Conservation (phyloP, 176 grass and related monocot genomes). For the Eleusine indica region DNA sequence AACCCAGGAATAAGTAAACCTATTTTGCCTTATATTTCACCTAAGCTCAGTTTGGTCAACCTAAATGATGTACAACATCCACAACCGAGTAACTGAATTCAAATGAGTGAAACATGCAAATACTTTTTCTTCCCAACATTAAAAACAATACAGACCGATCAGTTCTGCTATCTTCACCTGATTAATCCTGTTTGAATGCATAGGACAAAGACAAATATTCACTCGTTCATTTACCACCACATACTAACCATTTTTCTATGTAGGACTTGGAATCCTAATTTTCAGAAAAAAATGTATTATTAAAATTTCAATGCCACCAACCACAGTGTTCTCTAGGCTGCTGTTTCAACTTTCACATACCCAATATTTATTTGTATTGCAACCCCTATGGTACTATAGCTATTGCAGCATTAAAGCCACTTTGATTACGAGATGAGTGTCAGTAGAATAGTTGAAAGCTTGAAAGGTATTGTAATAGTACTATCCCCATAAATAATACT, state of each 20-base stretch:
- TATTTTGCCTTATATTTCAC: not conserved
- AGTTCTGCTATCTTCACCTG: not conserved
- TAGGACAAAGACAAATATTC: not conserved
- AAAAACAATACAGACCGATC: not conserved
- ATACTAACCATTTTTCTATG: not conserved
- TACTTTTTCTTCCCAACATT: not conserved
- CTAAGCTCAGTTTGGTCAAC: not conserved
- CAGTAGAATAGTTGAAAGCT: slow-evolving; percentile 2
- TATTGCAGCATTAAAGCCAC: not conserved
- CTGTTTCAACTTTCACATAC: not conserved
- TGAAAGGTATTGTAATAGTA: not conserved
- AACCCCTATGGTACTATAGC: not conserved
- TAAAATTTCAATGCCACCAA: not conserved
- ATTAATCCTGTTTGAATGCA: not conserved
- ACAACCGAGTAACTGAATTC: not conserved
- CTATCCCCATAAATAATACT: not conserved
- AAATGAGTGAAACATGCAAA: not conserved
- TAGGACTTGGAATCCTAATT: not conserved
- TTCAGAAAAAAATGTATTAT: not conserved
- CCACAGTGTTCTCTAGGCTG: not conserved
- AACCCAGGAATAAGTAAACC: not conserved
- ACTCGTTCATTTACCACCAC: not conserved
- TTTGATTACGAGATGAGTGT: not conserved
- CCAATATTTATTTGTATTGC: slow-evolving; percentile 10
- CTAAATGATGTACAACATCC: not conserved